phyloP scores from a whole-genome alignment of 75 land plant species.

The Sequoia sempervirens region DNA sequence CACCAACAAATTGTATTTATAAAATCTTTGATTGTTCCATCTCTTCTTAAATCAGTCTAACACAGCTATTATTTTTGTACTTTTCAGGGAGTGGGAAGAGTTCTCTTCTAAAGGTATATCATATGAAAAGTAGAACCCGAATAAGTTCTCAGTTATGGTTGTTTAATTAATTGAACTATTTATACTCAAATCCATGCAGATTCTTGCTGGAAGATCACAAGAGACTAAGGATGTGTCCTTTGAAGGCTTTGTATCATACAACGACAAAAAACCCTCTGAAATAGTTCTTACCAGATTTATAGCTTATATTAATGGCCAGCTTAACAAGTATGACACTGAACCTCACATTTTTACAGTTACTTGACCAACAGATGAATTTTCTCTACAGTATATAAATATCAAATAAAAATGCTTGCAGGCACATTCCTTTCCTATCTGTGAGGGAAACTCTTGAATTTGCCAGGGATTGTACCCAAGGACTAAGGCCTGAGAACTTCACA shows the following conservation, averaged over 20 bases:
- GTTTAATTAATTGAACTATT: background rate
- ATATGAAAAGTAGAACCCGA: background rate
- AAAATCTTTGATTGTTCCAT: background rate
- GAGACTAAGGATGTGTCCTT: slow-evolving; percentile 12
- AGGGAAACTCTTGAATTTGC: slow-evolving; percentile 44
- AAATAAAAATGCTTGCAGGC: slow-evolving; percentile 1
- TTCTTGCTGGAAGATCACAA: slow-evolving; percentile 35
- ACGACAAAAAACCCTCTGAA: slow-evolving; percentile 25
- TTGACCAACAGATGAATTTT: background rate
- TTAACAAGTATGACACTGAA: slow-evolving; percentile 21
- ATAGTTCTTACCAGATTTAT: slow-evolving; percentile 36
- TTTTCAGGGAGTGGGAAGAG: slow-evolving; percentile 21
- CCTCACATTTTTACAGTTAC: background rate
- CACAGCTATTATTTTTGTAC: background rate
- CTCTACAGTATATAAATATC: background rate
- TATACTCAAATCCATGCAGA: slow-evolving; percentile 7
- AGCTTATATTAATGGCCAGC: slow-evolving; percentile 32
- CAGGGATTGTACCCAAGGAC: slow-evolving; percentile 25
- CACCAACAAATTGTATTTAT: background rate
- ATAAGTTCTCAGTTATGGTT: background rate
- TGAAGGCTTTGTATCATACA: slow-evolving; percentile 36
- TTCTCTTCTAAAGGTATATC: slow-evolving; percentile 17
- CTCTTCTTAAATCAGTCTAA: background rate
- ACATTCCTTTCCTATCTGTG: slow-evolving; percentile 33
- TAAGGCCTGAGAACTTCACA: slow-evolving; percentile 32